These are phyloP conservation scores for Talaromyces rugulosus DNA, from an alignment of 2,329 filamentous ascomycete species.

Conservation along the genomic window DNA sequence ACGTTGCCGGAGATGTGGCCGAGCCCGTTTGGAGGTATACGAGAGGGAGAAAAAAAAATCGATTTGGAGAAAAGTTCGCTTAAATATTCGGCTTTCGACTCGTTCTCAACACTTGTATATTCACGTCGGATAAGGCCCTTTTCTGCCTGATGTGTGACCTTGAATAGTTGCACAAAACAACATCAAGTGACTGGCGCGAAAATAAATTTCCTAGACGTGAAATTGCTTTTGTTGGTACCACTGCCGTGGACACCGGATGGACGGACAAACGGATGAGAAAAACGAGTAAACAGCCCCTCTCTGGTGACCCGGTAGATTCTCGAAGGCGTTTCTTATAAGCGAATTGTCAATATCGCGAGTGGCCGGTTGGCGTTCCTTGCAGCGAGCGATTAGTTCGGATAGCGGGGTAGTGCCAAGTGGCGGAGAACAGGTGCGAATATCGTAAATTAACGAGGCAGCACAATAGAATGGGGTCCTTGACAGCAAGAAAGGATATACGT, in stretches of 20 bases:
- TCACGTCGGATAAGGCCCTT: neutral
- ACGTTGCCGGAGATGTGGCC: conserved; percentile 35
- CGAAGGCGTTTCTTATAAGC: neutral
- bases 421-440: conserved; percentile 2
- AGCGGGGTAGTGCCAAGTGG: conserved; percentile 10
- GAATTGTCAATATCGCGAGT: neutral
- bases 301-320: neutral
- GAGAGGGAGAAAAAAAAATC: neutral
- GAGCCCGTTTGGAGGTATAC: conserved; percentile 10
- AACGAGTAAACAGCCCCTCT: neutral
- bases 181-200: neutral
- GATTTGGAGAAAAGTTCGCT: neutral
- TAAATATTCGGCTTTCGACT: neutral
- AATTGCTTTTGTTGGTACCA: neutral
- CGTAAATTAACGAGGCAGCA: conserved; percentile 10
- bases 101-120: neutral
- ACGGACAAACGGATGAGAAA: neutral
- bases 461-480: neutral
- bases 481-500: neutral
- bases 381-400: conserved; percentile 3
- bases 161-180: neutral
- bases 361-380: neutral
- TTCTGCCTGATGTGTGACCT: neutral
- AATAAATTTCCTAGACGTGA: neutral
- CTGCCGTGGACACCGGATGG: neutral